phyloP scores from a whole-genome alignment of 495 filamentous ascomycete genomes.

The Aspergillus nanangensis region DNA sequence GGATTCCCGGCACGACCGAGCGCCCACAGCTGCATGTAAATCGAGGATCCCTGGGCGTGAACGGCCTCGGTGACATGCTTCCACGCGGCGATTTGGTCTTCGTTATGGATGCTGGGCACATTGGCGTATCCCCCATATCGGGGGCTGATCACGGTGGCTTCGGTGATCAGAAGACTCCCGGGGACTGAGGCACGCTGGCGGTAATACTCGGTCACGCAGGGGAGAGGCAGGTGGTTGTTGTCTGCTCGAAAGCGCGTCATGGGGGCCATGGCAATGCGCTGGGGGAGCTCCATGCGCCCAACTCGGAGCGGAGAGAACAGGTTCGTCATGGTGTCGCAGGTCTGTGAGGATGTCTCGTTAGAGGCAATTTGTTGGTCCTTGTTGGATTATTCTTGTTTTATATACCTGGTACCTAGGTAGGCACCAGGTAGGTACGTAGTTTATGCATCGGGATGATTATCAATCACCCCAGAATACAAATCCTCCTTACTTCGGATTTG shows the following conservation, averaged over 20 bases:
- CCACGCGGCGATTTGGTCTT: conserved; percentile 43
- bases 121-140: conserved; percentile 32
- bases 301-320: conserved; percentile 45
- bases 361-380: too few relatives aligned
- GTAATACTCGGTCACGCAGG: conserved; percentile 46
- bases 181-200: conserved; percentile 43
- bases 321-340: background rate
- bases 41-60: conserved; percentile 43
- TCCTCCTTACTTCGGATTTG: too few relatives aligned
- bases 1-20: conserved; percentile 53
- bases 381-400: too few relatives aligned
- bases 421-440: too few relatives aligned
- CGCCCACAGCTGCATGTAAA: conserved; percentile 49
- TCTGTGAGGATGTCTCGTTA: too few relatives aligned
- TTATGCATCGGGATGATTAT: too few relatives aligned
- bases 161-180: conserved; percentile 48
- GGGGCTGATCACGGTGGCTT: conserved; percentile 61
- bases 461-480: too few relatives aligned
- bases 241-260: conserved; percentile 42
- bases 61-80: conserved; percentile 43
- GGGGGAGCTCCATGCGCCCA: conserved; percentile 33
- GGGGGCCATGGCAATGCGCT: conserved; percentile 48
- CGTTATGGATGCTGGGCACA: conserved; percentile 43
- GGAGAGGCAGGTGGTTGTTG: conserved; percentile 26
- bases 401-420: too few relatives aligned